These are phyloP conservation scores for Acanthochlamys bracteata DNA, from an alignment of 106 monocot genomes.

Conservation along the genomic window DNA sequence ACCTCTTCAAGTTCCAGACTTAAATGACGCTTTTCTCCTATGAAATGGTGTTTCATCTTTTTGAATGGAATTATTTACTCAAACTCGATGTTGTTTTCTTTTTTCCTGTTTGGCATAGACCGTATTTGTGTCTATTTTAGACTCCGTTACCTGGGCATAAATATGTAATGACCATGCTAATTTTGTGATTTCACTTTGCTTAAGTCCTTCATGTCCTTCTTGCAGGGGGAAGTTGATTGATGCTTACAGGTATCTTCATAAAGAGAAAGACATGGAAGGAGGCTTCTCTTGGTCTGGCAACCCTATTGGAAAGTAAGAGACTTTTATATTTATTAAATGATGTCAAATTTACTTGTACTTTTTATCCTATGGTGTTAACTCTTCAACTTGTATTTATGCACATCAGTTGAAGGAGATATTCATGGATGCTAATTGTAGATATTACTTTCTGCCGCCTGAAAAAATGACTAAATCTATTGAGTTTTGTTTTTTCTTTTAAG, in stretches of 20 bases:
- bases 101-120: too few species aligned
- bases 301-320: constrained; percentile 71
- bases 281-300: constrained; percentile 80
- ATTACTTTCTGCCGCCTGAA: background rate
- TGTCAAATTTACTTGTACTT: background rate
- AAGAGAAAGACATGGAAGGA: constrained; percentile 57
- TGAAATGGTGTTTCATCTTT: too few species aligned
- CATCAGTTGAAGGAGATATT: background rate
- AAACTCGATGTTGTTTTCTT: too few species aligned
- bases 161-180: too few species aligned
- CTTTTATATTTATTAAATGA: background rate
- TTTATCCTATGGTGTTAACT: background rate
- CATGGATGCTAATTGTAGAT: background rate
- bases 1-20: too few species aligned
- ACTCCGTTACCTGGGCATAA: too few species aligned
- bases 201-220: too few species aligned
- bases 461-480: background rate
- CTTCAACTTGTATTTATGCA: background rate
- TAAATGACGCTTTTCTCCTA: too few species aligned
- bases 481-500: too few species aligned
- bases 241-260: constrained; percentile 63
- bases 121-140: too few species aligned
- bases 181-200: too few species aligned
- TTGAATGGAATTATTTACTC: too few species aligned
- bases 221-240: constrained; percentile 69